Conservation (phyloP, 148 eudicot species). For the Dysphania ambrosioides region DNA sequence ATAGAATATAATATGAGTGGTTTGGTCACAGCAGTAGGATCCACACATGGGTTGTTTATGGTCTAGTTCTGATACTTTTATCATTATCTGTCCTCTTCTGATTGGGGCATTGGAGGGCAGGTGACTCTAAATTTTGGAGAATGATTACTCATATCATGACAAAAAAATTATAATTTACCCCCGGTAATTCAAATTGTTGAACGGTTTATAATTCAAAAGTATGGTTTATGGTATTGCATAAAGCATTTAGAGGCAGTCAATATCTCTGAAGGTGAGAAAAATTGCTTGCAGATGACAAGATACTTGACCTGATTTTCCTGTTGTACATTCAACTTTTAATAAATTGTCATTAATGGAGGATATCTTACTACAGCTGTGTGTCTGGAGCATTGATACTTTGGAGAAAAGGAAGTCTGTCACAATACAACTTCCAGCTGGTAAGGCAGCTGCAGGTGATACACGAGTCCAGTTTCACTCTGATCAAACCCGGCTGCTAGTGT, state of each 20-base stretch:
- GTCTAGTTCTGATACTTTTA: no score
- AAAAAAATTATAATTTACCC: no score
- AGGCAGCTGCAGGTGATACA: conserved; percentile 70
- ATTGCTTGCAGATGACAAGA: background rate
- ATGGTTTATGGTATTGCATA: background rate
- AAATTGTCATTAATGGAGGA: background rate
- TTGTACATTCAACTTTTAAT: background rate
- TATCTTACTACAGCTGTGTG: conserved; percentile 49
- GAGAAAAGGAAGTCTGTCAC: conserved; percentile 61
- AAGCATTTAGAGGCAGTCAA: background rate
- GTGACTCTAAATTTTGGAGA: no score
- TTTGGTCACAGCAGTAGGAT: background rate
- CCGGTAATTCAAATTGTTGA: no score
- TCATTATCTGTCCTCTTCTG: no score
- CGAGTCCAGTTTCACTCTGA: conserved; percentile 82
- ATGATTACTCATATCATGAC: no score
- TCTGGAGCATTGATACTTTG: conserved; percentile 90
- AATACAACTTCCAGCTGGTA: conserved; percentile 73
- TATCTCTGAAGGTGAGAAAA: background rate
- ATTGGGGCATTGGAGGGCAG: no score
- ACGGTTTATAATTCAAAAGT: no score
- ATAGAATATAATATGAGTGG: background rate
- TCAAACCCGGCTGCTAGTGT: conserved; percentile 69
- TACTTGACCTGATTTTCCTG: background rate
- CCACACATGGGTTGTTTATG: no score